Evolutionary conservation across 2,329 filamentous ascomycete species (phyloP).

Genomic region (Diplodia seriata): DNA sequence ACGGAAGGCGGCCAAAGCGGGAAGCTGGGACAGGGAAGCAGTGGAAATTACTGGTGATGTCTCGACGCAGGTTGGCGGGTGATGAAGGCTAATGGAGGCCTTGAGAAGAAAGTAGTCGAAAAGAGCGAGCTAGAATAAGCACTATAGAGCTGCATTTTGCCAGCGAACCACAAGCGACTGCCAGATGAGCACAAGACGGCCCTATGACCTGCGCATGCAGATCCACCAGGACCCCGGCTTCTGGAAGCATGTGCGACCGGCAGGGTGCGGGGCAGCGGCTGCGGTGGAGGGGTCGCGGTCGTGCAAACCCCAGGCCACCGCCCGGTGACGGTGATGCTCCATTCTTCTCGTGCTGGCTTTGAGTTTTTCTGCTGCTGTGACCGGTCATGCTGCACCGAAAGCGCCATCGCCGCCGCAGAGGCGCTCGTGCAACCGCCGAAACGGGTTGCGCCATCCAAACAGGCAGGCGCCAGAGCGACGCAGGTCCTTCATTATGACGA

Average conservation of each 20-base stretch:
- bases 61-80: slow-evolving; percentile 13
- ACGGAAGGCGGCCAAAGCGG: slow-evolving; percentile 8
- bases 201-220: slow-evolving; percentile 5
- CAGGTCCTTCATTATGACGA: slow-evolving; percentile 24
- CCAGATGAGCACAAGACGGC: slow-evolving; percentile 16
- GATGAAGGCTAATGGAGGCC: neutral
- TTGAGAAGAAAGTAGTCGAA: slow-evolving; percentile 28
- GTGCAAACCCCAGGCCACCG: slow-evolving; percentile 8
- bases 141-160: slow-evolving; percentile 25
- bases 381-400: slow-evolving; percentile 21
- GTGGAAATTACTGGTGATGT: slow-evolving; percentile 44
- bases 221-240: slow-evolving; percentile 20
- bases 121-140: slow-evolving; percentile 31
- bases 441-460: neutral
- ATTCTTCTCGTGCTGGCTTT: neutral
- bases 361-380: slow-evolving; percentile 1
- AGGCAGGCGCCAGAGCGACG: slow-evolving; percentile 15
- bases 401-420: neutral
- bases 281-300: slow-evolving; percentile 15
- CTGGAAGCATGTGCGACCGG: slow-evolving; percentile 29
- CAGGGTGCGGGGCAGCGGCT: slow-evolving; percentile 15
- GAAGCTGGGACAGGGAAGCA: slow-evolving; percentile 32
- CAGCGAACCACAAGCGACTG: slow-evolving; percentile 13
- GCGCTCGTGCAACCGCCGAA: slow-evolving; percentile 9
- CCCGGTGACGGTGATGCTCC: neutral